phyloP scores from a whole-genome alignment of 1,284 basidiomycete species.

The Ceratobasidium sp. region DNA sequence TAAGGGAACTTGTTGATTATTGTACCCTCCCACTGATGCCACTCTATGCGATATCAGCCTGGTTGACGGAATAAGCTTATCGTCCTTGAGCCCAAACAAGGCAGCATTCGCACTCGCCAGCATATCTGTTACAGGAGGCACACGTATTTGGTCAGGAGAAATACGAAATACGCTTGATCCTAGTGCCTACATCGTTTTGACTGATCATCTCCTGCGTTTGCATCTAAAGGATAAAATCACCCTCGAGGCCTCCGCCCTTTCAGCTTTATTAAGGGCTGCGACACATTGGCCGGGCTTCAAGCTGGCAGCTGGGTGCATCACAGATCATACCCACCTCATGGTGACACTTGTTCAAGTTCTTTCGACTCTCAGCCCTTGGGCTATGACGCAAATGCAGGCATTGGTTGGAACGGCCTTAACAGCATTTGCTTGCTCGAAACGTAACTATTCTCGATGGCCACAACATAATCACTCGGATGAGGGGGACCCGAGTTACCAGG shows the following conservation, averaged over 20 bases:
- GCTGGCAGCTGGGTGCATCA: not conserved
- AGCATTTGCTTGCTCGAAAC: not conserved
- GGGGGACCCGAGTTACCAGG: not conserved
- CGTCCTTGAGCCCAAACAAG: not conserved
- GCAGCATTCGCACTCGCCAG: not conserved
- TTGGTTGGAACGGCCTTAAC: not conserved
- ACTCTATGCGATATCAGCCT: no score
- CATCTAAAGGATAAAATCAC: not conserved
- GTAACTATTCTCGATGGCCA: not conserved
- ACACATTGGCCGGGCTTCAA: slow-evolving; percentile 1
- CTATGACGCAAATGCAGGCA: not conserved
- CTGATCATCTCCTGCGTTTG: not conserved
- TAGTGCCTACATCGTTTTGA: not conserved
- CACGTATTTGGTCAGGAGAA: no score
- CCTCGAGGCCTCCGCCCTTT: not conserved
- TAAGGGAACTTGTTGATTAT: no score
- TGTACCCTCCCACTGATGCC: no score
- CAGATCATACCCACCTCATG: not conserved
- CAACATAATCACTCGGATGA: not conserved
- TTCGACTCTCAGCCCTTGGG: not conserved
- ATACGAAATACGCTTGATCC: not conserved
- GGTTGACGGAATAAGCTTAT: no score
- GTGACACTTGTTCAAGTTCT: not conserved
- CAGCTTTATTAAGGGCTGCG: not conserved
- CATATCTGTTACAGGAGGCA: not conserved